Base-by-base conservation (phyloP, 2,329 filamentous ascomycete species). In the Whalleya microplaca region DNA sequence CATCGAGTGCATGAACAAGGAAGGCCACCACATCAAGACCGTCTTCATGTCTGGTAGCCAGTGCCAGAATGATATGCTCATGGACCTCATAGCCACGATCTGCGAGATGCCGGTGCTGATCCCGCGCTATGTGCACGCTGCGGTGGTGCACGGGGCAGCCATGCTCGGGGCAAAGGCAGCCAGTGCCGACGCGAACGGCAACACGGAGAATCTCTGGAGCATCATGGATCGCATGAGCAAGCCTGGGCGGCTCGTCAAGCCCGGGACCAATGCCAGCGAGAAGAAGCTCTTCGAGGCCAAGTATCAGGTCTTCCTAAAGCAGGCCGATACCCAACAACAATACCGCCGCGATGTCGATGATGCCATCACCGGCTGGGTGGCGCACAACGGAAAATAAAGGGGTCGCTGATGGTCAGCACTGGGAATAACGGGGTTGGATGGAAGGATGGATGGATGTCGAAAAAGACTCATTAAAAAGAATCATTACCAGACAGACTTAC, bases 1-100 rank as follows among this genome's bases (percentile, higher is more conserved):
- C 68, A 84, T 99, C 62, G 89, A 96, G 69, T 84, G 89, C 37
- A 97, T 99, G 93, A 99, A 98, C 80, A 80, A 84, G 45, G 81
- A 92, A 1, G 95, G 95, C 9, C 95, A 99, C 77, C 80, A 84
- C 65, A 93, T 99, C 73, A 87, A 83, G 48, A 94, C 89, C 62
- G 96, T 99, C 75, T 99, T 98, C 84, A 98, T 99, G 95, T 96
- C 92, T 3, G 95, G 95, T 59, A 96, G 91, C 10, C 95, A 98
- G 74, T 99, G 95, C 80, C 93, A 97, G 76, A 99, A 99, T 75
- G 86, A 89, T 32, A 86, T 98, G 58, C 81, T 99, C 53, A 96
- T 99, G 88, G 84, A 87, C 55, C 85, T 99, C 16, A 89, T 99
- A 66, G 92, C 95, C 14, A 95, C 93, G 0, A 90, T 89, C 0